Percentiles rank a stretch among this genome's conserved stretches.
Conservation (phyloP, 2,329 filamentous ascomycete species). For the Aureobasidium uvarum region DNA sequence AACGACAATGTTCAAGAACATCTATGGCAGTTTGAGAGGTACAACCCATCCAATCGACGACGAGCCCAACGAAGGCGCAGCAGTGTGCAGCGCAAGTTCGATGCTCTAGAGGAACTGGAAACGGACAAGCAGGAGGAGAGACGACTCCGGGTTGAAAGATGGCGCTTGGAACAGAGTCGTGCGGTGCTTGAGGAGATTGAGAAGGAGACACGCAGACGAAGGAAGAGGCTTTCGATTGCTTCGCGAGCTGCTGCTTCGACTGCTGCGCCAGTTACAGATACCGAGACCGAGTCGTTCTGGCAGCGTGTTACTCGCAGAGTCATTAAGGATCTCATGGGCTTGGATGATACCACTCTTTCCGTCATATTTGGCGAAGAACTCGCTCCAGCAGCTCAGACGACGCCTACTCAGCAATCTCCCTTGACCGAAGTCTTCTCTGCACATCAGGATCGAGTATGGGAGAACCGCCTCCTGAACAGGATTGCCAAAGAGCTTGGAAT, state of each 20-base stretch:
- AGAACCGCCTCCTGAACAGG: slow-evolving; percentile 74
- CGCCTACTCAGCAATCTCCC: slow-evolving; percentile 38
- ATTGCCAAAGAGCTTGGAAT: slow-evolving; percentile 84
- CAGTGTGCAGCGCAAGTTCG: slow-evolving; percentile 58
- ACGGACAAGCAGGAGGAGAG: slow-evolving; percentile 66
- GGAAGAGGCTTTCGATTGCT: slow-evolving; percentile 62
- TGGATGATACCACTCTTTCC: slow-evolving; percentile 80
- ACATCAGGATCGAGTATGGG: slow-evolving; percentile 56
- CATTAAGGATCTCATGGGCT: slow-evolving; percentile 83
- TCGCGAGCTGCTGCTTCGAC: slow-evolving; percentile 10
- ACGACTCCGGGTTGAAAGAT: slow-evolving; percentile 81
- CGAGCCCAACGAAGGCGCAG: slow-evolving; percentile 54
- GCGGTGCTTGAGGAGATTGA: slow-evolving; percentile 86
- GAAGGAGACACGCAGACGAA: slow-evolving; percentile 66
- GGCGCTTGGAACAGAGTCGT: slow-evolving; percentile 87
- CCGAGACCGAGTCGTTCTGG: slow-evolving; percentile 68
- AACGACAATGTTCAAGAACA: slow-evolving; percentile 68
- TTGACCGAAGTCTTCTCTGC: slow-evolving; percentile 31
- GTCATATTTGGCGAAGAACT: slow-evolving; percentile 83
- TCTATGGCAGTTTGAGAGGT: slow-evolving; percentile 83
- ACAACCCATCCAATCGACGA: slow-evolving; percentile 66
- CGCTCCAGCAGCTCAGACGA: slow-evolving; percentile 44
- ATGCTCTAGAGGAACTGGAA: slow-evolving; percentile 54
- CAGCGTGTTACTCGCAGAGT: slow-evolving; percentile 79
- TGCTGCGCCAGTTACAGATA: slow-evolving; percentile 39